A percentile compares a stretch with the other conserved stretches of the same genome.
Conservation (phyloP, 2,329 filamentous ascomycete species). For the Akanthomyces lecanii region DNA sequence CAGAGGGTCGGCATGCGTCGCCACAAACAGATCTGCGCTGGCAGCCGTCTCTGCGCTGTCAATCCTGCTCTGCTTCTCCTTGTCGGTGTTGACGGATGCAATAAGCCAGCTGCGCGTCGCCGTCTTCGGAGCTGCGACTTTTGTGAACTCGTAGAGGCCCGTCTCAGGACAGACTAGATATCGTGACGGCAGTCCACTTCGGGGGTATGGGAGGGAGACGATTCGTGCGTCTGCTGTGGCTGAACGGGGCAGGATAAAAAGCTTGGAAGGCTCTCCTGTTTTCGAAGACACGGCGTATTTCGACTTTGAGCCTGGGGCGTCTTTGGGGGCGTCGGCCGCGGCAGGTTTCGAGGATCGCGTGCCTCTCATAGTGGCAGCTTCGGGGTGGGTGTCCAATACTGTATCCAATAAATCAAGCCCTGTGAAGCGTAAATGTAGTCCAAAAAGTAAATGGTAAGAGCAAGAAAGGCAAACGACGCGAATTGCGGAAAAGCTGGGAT, state of each 20-base stretch:
- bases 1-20: constrained; percentile 77
- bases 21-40: constrained; percentile 71
- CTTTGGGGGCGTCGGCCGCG: constrained; percentile 24
- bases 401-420: neutral
- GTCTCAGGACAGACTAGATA: constrained; percentile 59
- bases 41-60: constrained; percentile 51
- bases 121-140: constrained; percentile 48
- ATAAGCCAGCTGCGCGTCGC: constrained; percentile 61
- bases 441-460: neutral
- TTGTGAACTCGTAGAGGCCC: constrained; percentile 63
- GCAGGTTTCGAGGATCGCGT: constrained; percentile 43
- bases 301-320: constrained; percentile 27
- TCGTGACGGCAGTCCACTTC: constrained; percentile 49
- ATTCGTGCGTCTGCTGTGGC: constrained; percentile 53
- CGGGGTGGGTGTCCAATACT: neutral
- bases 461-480: neutral
- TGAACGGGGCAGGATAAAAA: constrained; percentile 59
- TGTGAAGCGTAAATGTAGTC: neutral
- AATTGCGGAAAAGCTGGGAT: neutral
- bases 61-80: constrained; percentile 18
- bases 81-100: constrained; percentile 27
- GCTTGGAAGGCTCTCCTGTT: constrained; percentile 42
- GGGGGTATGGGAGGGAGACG: constrained; percentile 56
- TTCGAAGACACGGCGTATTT: constrained; percentile 40
- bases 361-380: constrained; percentile 39